Base-by-base conservation (phyloP, 2,329 filamentous ascomycete species). In the Ophiognomonia clavigignenti-juglandacearum region DNA sequence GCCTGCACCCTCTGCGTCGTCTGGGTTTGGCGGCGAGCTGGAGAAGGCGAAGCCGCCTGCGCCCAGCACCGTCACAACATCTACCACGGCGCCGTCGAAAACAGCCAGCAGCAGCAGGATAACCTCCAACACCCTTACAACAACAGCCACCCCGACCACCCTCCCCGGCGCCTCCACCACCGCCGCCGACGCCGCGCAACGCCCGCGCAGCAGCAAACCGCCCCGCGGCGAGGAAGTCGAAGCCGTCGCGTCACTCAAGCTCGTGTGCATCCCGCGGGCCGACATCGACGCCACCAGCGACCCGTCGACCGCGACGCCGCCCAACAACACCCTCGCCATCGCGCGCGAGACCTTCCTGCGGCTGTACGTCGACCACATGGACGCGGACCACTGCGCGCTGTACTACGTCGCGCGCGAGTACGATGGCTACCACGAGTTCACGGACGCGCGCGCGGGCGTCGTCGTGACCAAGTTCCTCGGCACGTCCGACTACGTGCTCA, bases 351-450 rank as follows among this genome's bases (percentile, higher is more conserved):
- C 52, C 11, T 59, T 59, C 34, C 49, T 57, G 5, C 38, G 38
- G 3, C 52, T 60, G 8, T 53, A 49, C 13, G 50, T 59, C 32
- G 52, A 57, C 31, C 29, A 36, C 5, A 58, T 59, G 55, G 40
- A 47, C 4, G 54, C 57, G 31, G 47, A 56, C 26, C 49, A 54
- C 13, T 50, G 53, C 16, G 58, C 53, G 11, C 45, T 59, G 5
- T 60, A 58, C 48, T 56, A 59, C n/a, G 24, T 59, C 8, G 54
- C 51, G 14, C 54, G 52, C 39, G 55, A 57, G 19, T 59, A 59
- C 43, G 56, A 59, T 22, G 58, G 58, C 4, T 59, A 58, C 31
- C 58, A 59, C 35, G 52, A 57, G 42, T 59, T 57, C 40, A 47
- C 38, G 27, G 49, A 45, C 32, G 13, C 42, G 5, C 16, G 24